These are phyloP conservation scores for Oidiodendron maius DNA, from an alignment of 495 filamentous ascomycete species.

Conservation along the genomic window DNA sequence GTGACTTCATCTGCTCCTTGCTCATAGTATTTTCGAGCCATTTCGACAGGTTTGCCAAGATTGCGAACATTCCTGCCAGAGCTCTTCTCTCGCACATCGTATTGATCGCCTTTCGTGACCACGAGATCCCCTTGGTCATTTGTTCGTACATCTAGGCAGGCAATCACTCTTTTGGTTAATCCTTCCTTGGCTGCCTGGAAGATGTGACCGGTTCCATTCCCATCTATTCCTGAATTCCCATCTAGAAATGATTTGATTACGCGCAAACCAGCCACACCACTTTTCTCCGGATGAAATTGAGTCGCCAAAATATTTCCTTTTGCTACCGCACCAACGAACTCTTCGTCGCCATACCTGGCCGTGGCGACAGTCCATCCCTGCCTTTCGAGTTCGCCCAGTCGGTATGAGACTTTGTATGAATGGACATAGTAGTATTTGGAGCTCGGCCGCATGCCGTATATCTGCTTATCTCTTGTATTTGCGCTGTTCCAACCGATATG, in stretches of 20 bases:
- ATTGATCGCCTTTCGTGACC: constrained; percentile 97
- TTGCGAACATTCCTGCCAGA: constrained; percentile 78
- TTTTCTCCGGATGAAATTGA: constrained; percentile 98
- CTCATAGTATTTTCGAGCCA: constrained; percentile 91
- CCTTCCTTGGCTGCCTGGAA: constrained; percentile 40
- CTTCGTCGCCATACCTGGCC: constrained; percentile 79
- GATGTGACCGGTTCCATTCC: constrained; percentile 2
- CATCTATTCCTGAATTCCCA: constrained; percentile 27
- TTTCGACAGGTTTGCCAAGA: constrained; percentile 91
- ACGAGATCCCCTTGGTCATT: constrained; percentile 95
- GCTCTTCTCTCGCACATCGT: constrained; percentile 95
- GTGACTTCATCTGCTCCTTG: constrained; percentile 96
- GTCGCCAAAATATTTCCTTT: constrained; percentile 82
- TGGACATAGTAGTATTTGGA: constrained; percentile 99
- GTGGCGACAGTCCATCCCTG: constrained; percentile 87
- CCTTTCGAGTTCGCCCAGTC: constrained; percentile 60
- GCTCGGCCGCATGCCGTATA: constrained; percentile 69
- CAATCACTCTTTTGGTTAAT: constrained; percentile 83
- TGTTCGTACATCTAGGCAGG: constrained; percentile 92
- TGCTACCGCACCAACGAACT: constrained; percentile 86
- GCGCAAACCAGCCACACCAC: constrained; percentile 77
- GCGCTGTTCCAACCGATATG: constrained; percentile 99
- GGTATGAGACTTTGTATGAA: constrained; percentile 81
- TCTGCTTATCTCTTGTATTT: constrained; percentile 36
- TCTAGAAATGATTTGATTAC: constrained; percentile 81